phyloP scores from a whole-genome alignment of 352 stramenopile species.

The Phytophthora brassicae region DNA sequence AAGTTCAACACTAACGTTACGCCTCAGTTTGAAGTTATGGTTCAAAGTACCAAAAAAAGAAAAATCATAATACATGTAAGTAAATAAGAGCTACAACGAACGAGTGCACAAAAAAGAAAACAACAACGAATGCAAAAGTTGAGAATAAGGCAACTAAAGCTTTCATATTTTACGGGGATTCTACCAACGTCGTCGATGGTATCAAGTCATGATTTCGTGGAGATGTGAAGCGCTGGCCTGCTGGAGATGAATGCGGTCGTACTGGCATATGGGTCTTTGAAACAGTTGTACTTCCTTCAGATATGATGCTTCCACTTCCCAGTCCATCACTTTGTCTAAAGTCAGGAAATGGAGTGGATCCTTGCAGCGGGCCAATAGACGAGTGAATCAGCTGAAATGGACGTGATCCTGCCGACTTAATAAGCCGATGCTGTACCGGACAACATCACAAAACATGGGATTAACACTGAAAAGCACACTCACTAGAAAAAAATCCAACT shows the following conservation, averaged over 20 bases:
- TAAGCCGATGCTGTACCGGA: slow-evolving; percentile 36
- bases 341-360: slow-evolving; percentile 19
- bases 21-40: no score
- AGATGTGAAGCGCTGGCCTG: slow-evolving; percentile 29
- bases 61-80: no score
- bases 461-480: background rate
- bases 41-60: no score
- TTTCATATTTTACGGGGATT: background rate
- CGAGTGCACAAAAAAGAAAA: no score
- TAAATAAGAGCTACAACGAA: no score
- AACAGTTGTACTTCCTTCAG: background rate
- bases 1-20: no score
- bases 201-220: slow-evolving; percentile 27
- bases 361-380: slow-evolving; percentile 15
- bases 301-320: no score
- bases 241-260: slow-evolving; percentile 56
- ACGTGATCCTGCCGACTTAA: slow-evolving; percentile 42
- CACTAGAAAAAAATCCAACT: background rate
- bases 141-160: no score
- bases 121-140: no score
- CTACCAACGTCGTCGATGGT: slow-evolving; percentile 19
- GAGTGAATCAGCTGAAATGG: slow-evolving; percentile 51
- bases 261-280: slow-evolving; percentile 18
- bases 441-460: background rate
- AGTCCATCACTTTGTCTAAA: no score